phyloP scores from a whole-genome alignment of 495 filamentous ascomycete genomes.

The Aspergillus sclerotioniger region DNA sequence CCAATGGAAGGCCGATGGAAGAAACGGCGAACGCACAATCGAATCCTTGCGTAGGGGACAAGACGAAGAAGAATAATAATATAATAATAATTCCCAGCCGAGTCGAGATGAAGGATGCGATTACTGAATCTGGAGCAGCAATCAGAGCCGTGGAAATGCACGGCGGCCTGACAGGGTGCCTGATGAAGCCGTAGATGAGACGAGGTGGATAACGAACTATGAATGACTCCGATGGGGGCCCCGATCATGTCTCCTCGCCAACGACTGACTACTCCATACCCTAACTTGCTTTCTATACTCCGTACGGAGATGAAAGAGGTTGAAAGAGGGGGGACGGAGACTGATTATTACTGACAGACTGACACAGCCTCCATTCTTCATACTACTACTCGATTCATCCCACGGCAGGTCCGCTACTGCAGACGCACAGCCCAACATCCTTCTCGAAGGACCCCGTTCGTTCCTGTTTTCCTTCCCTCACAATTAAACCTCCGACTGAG shows the following conservation, averaged over 20 bases:
- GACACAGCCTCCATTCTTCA: constrained; percentile 3
- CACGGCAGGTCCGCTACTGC: constrained; percentile 20
- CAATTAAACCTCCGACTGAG: background rate
- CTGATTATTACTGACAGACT: too few species aligned
- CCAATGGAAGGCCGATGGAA: constrained; percentile 1
- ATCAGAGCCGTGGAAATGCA: constrained; percentile 19
- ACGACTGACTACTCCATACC: too few species aligned
- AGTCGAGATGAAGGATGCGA: too few species aligned
- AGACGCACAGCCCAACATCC: constrained; percentile 27
- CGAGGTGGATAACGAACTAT: background rate
- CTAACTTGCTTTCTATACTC: too few species aligned
- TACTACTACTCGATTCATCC: constrained; percentile 1
- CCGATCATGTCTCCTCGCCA: too few species aligned
- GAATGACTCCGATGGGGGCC: too few species aligned
- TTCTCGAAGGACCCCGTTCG: constrained; percentile 24
- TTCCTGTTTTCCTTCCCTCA: background rate
- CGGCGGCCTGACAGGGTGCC: constrained; percentile 33
- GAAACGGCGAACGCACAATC: background rate
- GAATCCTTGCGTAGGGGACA: background rate
- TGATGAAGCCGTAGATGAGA: background rate
- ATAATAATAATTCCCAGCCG: constrained; percentile 8
- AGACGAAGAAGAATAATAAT: too few species aligned
- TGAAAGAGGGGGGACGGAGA: too few species aligned
- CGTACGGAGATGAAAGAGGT: too few species aligned
- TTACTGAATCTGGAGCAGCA: background rate